Evolutionary conservation across 2,329 filamentous ascomycete species (phyloP).

Genomic region (Colletotrichum higginsianum): DNA sequence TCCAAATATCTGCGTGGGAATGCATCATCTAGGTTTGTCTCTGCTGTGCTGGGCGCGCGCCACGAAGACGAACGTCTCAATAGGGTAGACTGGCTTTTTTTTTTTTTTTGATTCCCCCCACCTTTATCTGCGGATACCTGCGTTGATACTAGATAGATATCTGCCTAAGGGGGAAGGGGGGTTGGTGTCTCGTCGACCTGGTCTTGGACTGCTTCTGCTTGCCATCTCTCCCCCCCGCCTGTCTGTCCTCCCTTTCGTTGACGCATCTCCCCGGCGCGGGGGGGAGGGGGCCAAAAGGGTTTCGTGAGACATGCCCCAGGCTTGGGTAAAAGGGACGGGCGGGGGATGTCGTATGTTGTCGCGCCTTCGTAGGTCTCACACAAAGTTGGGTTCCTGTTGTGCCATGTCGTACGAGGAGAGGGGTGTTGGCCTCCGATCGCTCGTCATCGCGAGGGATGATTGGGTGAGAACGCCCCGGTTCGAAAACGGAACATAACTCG

Average conservation of each 20-base stretch:
- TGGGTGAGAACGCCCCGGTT: background rate
- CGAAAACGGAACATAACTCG: background rate
- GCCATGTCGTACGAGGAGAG: background rate
- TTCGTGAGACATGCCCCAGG: constrained; percentile 1
- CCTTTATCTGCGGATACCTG: background rate
- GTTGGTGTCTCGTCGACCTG: background rate
- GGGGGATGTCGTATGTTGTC: background rate
- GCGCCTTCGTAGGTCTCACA: background rate
- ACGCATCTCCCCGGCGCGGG: background rate
- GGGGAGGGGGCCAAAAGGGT: background rate
- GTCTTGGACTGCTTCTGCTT: background rate
- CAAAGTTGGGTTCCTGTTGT: background rate
- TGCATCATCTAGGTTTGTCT: background rate
- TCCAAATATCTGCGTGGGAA: background rate
- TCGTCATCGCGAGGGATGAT: constrained; percentile 18
- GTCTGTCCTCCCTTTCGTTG: constrained; percentile 3
- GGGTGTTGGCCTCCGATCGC: background rate
- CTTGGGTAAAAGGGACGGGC: background rate
- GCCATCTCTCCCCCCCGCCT: too few species aligned
- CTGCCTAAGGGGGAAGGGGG: background rate
- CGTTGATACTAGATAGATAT: background rate
- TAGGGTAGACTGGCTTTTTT: too few species aligned
- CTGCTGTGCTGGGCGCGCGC: background rate
- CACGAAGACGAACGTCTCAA: background rate
- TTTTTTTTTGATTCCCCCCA: too few species aligned